Evolutionary conservation across 768 basidiomycete genomes (phyloP).

Genomic region (Phaffia tasmanica): DNA sequence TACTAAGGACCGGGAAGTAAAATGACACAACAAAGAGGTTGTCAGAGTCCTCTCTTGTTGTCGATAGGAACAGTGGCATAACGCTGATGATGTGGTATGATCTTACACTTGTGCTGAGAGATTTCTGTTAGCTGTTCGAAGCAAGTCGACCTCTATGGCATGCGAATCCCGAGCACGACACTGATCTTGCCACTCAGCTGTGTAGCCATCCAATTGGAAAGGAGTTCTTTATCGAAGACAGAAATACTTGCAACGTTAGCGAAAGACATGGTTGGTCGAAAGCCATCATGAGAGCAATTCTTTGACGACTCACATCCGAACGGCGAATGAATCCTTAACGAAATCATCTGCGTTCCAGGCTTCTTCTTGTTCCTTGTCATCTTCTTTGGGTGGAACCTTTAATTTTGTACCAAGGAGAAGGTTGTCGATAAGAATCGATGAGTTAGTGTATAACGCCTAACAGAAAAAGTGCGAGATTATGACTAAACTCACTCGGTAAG

Average conservation of each 20-base stretch:
- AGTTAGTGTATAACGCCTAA: background rate
- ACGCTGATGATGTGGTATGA: background rate
- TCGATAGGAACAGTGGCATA: no score
- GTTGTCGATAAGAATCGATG: background rate
- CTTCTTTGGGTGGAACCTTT: slow-evolving; percentile 25
- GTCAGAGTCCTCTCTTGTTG: no score
- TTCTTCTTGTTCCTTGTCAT: slow-evolving; percentile 34
- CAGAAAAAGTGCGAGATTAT: background rate
- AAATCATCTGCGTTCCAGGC: slow-evolving; percentile 65
- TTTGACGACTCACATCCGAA: slow-evolving; percentile 49
- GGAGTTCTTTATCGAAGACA: slow-evolving; percentile 49
- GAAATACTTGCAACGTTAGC: background rate
- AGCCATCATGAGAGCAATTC: no score
- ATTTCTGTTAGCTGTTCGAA: slow-evolving; percentile 66
- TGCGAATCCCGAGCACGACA: slow-evolving; percentile 69
- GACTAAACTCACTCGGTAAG: slow-evolving; percentile 48
- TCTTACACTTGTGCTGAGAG: slow-evolving; percentile 70
- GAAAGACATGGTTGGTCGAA: background rate
- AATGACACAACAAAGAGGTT: background rate
- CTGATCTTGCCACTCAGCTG: slow-evolving; percentile 76
- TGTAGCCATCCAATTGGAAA: slow-evolving; percentile 85
- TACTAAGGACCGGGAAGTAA: slow-evolving; percentile 43
- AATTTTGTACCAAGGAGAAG: slow-evolving; percentile 32
- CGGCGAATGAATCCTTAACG: slow-evolving; percentile 70
- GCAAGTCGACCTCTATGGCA: slow-evolving; percentile 66